A percentile compares a stretch with the other conserved stretches of the same genome.
Evolutionary conservation across 257 asterid species (phyloP).

Genomic region (Pogostemon cablin): DNA sequence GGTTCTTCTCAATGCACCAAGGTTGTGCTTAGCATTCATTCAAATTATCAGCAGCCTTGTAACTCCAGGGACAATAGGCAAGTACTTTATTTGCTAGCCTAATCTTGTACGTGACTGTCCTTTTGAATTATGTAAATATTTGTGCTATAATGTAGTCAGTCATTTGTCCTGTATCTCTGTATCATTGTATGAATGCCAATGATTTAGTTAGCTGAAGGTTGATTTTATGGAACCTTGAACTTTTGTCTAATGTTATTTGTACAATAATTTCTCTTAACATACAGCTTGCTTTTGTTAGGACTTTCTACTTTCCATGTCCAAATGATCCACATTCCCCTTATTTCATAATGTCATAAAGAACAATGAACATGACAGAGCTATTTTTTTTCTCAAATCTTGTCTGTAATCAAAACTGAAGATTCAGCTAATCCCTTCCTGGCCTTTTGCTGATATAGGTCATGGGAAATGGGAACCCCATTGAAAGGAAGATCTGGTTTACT

Average conservation of each 20-base stretch:
- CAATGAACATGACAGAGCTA: too few species aligned
- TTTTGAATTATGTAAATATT: background rate
- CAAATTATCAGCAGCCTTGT: background rate
- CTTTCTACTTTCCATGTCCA: too few species aligned
- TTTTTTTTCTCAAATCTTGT: constrained; percentile 2
- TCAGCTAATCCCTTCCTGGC: constrained; percentile 13
- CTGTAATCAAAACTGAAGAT: constrained; percentile 7
- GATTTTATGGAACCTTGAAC: too few species aligned
- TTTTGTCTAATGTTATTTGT: too few species aligned
- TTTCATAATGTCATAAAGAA: too few species aligned
- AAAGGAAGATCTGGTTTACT: constrained; percentile 91
- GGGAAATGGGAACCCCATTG: constrained; percentile 76
- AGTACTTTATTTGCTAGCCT: background rate
- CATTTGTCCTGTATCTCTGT: too few species aligned
- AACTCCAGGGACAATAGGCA: background rate
- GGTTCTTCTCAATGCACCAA: constrained; percentile 1
- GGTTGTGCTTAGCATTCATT: background rate
- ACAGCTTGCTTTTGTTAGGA: too few species aligned
- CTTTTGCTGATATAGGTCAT: constrained; percentile 58
- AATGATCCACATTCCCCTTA: too few species aligned
- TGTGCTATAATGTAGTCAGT: background rate
- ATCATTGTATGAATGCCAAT: too few species aligned
- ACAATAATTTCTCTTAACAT: too few species aligned
- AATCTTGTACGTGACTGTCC: background rate
- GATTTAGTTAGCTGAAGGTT: too few species aligned